Evolutionary conservation across 768 basidiomycete genomes (phyloP), one percentile per base, ranked within the genome.

Genomic region (Sporobolomyces pararoseus): DNA sequence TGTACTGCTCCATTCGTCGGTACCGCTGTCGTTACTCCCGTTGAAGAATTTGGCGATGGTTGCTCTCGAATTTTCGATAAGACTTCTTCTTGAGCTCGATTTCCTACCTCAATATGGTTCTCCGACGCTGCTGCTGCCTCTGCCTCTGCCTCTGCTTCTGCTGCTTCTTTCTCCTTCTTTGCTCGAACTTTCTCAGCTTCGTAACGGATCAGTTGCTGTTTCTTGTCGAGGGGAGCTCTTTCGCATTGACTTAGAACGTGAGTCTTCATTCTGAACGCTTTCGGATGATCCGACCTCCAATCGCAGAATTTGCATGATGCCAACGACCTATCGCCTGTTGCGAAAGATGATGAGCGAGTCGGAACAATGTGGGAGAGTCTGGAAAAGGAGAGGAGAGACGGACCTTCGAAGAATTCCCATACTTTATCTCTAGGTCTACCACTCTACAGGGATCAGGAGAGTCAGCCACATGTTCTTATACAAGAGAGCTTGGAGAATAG

Each of bases 231-330:
- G 12, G 70, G 65, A 25, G 63, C 39, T 9, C 21, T 0, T 27
- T 44, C 61, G 65, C 70, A 71, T 31, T 53, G 51, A 29, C 39
- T 3, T 2, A 16, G 2, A 9, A 53, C 70, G 63, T 70, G 63
- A 1, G 63, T 35, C 54, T 58, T 59, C 75, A 76, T 76, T 10
- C 75, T 71, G 61, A 76, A 76, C 34, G 76, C 73, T 63, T 77
- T 77, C 7, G 76, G 75, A 50, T 73, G 69, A 19, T 77, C 75
- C 4, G 64, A 60, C 47, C 50, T 66, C 76, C 76, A 77, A 7
- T 39, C n/a, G 58, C 76, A 77, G 32, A 21, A 66, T n/a, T 37
- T 46, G 51, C 76, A 77, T 13, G 34, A 25, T 2, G 75, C 76
- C 27, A 73, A 34, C 0, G 32, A n/a, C 19, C 67, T 63, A 35